Base-by-base conservation (phyloP, 305 asterid species). In the Fraxinus sp. region DNA sequence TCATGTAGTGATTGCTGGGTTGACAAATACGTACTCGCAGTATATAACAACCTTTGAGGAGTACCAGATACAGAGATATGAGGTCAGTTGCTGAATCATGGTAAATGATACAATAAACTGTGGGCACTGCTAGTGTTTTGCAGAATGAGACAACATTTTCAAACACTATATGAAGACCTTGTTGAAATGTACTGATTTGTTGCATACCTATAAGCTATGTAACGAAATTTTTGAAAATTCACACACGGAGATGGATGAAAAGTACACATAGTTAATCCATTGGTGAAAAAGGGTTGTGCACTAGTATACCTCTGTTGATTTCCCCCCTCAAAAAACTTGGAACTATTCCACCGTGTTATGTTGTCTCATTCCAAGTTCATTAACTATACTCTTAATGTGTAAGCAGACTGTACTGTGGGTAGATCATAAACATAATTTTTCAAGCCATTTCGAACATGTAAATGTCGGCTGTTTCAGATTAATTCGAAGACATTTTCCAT, bases 11-110 rank as follows among this genome's bases (percentile, higher is more conserved):
- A 92, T 96, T 84, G 97, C 99, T 84, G 99, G 99, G 74, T 85
- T 96, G 92, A 91, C 98, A 80, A 96, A 96, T 83, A 92, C 98
- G 74, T 96, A 96, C 83, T 96, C 99, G 43, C 99, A 96, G 80
- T 95, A 96, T 33, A 86, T 96, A 81, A 92, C 99, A 13, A 96
- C 99, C 68, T 83, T 89, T 78, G 99, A 96, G 91, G 99, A 96
- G 85, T 96, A 96, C 83, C 75, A 90, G 88, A 89, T 95, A 35
- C 99, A 96, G 90, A 90, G 99, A 96, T 96, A 96, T 7, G 99
- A 96, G 98, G 99, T 96, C 36, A 87, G 96, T 89, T 76, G 24
- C 49, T 80, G 77, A 80, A 24, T 84, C 46, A 68, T 36, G 16
- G 18, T 73, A 46, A 39, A 9, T 52, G 30, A 57, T 7, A 32